Conservation (phyloP, 78 protist genomes). For the Bigelowiella natans region DNA sequence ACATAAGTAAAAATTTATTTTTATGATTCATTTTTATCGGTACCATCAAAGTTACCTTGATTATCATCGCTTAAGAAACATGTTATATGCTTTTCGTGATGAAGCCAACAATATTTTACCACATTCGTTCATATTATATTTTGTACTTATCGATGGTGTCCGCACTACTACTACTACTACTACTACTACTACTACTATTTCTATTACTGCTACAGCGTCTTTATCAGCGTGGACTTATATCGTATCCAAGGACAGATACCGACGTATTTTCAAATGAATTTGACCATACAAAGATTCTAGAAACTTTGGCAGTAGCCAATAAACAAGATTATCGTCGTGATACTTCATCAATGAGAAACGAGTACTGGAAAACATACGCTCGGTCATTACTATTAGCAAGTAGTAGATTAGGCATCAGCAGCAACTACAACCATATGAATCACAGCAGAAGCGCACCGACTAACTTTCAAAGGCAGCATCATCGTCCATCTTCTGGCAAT, state of each 20-base stretch:
- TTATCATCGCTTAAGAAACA: neutral
- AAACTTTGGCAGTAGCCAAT: too few species aligned
- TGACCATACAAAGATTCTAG: constrained; percentile 22
- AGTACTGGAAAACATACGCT: too few species aligned
- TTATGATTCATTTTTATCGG: neutral
- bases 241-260: constrained; percentile 97
- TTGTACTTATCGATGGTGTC: neutral
- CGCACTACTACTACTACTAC: too few species aligned
- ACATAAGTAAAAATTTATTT: neutral
- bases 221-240: constrained; percentile 71
- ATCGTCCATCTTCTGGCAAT: too few species aligned
- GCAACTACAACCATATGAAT: neutral
- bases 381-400: too few species aligned
- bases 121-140: neutral
- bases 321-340: too few species aligned
- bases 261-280: constrained; percentile 46
- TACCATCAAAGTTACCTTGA: neutral
- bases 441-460: neutral
- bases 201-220: constrained; percentile 17
- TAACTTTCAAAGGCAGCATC: too few species aligned
- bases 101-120: neutral
- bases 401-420: neutral
- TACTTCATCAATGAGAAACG: too few species aligned
- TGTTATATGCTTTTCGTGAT: neutral
- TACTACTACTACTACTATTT: too few species aligned